These are phyloP conservation scores for Hypomontagnella submonticulosa DNA, from an alignment of 495 filamentous ascomycete species.

Conservation along the genomic window DNA sequence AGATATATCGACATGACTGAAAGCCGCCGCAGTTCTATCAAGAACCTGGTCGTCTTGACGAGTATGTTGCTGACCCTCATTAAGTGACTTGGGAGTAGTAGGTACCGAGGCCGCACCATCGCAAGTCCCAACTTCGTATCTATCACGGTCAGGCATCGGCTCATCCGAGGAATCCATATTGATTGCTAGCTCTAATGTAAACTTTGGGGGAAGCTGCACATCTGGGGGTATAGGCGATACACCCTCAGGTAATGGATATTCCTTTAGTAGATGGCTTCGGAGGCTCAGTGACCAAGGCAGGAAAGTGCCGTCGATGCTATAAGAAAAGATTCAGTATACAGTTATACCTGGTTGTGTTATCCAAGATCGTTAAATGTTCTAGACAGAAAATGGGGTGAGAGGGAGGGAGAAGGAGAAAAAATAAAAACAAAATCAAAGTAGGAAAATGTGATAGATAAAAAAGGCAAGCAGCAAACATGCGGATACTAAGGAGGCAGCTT, in stretches of 20 bases:
- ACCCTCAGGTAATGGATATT: constrained; percentile 74
- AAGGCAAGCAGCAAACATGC: constrained; percentile 2
- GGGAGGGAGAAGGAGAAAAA: not conserved
- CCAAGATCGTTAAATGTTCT: not conserved
- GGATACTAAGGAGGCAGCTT: constrained; percentile 42
- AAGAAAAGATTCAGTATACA: constrained; percentile 13
- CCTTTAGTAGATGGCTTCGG: constrained; percentile 68
- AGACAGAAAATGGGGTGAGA: no score
- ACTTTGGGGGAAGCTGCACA: constrained; percentile 81
- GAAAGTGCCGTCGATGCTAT: constrained; percentile 80
- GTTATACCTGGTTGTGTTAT: constrained; percentile 3
- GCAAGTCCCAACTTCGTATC: not conserved
- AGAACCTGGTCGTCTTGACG: constrained; percentile 14
- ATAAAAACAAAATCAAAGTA: constrained; percentile 8
- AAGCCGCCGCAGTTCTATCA: constrained; percentile 40
- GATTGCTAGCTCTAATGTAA: constrained; percentile 66
- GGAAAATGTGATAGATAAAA: not conserved
- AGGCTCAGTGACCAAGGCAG: constrained; percentile 79
- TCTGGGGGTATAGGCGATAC: constrained; percentile 78
- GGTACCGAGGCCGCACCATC: not conserved
- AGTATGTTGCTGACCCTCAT: not conserved
- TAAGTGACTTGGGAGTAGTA: constrained; percentile 9
- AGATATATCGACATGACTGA: constrained; percentile 38
- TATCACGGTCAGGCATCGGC: constrained; percentile 23
- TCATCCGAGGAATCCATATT: constrained; percentile 38